These are phyloP conservation scores for Sclerotinia borealis DNA, from an alignment of 2,329 filamentous ascomycete genomes.

Conservation along the genomic window DNA sequence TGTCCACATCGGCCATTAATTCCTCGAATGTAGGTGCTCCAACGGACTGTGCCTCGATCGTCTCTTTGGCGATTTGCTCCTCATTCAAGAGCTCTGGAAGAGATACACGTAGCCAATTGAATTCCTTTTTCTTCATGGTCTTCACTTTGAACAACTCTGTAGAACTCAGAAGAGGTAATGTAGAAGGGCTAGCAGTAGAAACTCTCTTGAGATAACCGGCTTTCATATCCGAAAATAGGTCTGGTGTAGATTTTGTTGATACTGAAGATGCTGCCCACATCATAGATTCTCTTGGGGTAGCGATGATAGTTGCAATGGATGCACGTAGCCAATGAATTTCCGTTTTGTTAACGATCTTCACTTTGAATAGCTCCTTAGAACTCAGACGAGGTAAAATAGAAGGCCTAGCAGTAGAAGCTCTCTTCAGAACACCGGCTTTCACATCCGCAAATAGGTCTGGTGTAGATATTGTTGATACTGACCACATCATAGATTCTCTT, in stretches of 20 bases:
- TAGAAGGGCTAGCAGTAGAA: not conserved
- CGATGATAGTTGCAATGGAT: not conserved
- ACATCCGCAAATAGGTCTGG: no score
- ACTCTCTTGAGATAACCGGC: not conserved
- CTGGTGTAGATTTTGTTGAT: not conserved
- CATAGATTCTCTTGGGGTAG: not conserved
- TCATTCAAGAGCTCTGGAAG: not conserved
- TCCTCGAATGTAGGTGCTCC: not conserved
- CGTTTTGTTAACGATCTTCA: no score
- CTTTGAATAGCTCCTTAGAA: not conserved
- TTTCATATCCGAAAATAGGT: not conserved
- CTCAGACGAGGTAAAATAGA: not conserved
- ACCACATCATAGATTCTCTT: not conserved
- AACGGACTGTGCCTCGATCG: not conserved
- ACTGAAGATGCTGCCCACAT: not conserved
- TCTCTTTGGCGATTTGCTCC: not conserved
- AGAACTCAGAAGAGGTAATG: conserved; percentile 16
- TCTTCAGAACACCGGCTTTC: no score
- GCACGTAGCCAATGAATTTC: not conserved
- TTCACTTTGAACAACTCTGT: conserved; percentile 16
- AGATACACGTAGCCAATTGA: not conserved
- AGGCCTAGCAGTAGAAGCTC: not conserved
- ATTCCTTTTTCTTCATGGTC: not conserved
- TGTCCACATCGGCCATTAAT: not conserved
- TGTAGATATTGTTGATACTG: not conserved